A percentile compares a stretch with the other conserved stretches of the same genome.
Conservation (phyloP, 495 filamentous ascomycete genomes). For the Ramalina intermedia region DNA sequence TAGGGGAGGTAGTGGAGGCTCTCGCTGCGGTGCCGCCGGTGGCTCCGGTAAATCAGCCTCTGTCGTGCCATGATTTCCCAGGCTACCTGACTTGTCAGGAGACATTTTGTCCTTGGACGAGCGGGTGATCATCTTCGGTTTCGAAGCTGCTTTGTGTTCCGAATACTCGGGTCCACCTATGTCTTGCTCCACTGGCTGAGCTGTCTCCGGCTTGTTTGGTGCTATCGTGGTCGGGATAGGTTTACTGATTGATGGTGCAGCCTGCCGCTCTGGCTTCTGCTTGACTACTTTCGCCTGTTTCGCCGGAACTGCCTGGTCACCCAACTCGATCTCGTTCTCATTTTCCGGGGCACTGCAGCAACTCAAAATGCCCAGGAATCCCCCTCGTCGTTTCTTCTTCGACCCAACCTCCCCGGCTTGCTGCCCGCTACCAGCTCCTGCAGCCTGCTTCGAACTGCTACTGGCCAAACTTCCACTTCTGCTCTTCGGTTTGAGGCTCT, state of each 20-base stretch:
- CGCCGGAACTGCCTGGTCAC: slow-evolving; percentile 44
- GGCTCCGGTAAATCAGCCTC: slow-evolving; percentile 5
- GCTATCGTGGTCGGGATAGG: slow-evolving; percentile 31
- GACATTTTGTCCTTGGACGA: slow-evolving; percentile 18
- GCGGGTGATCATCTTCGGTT: slow-evolving; percentile 19
- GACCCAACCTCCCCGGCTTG: slow-evolving; percentile 22
- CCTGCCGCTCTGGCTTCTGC: slow-evolving; percentile 39
- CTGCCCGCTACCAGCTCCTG: slow-evolving; percentile 11
- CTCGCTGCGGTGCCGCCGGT: slow-evolving; percentile 1
- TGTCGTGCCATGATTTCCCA: not conserved
- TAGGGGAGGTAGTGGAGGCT: slow-evolving; percentile 13
- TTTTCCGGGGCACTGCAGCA: slow-evolving; percentile 62
- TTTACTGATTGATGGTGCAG: slow-evolving; percentile 33
- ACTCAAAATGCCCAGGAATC: slow-evolving; percentile 58
- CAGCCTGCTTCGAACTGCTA: slow-evolving; percentile 33
- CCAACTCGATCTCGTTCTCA: slow-evolving; percentile 44
- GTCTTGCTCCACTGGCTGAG: slow-evolving; percentile 43
- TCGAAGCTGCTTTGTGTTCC: slow-evolving; percentile 22
- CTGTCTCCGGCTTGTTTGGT: slow-evolving; percentile 41
- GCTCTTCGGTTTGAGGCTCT: slow-evolving; percentile 52
- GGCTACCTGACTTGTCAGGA: slow-evolving; percentile 4
- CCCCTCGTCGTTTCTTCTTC: slow-evolving; percentile 49
- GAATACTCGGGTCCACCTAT: slow-evolving; percentile 23
- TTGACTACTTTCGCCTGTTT: slow-evolving; percentile 42
- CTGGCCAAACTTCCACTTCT: slow-evolving; percentile 56